A percentile compares a stretch with the other conserved stretches of the same genome.
Evolutionary conservation across 2,329 filamentous ascomycete genomes (phyloP).

Genomic region (Colletotrichum sp.): DNA sequence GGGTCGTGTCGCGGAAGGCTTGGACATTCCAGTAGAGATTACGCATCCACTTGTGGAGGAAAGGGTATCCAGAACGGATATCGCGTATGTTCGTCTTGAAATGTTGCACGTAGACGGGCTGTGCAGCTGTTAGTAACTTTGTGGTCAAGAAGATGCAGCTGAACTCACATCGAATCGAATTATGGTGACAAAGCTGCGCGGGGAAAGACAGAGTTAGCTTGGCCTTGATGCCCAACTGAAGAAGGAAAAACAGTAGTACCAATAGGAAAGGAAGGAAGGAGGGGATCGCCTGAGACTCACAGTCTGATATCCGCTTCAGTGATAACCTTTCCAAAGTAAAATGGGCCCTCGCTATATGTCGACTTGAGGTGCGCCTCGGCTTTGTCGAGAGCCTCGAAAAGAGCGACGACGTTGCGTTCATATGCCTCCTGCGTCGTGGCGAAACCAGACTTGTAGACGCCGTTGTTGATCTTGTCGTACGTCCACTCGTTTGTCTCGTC

Average conservation of each 20-base stretch:
- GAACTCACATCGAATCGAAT: constrained; percentile 68
- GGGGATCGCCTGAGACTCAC: constrained; percentile 37
- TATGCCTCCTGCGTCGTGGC: constrained; percentile 85
- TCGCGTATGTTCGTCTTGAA: constrained; percentile 89
- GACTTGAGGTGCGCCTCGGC: constrained; percentile 71
- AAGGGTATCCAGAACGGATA: constrained; percentile 83
- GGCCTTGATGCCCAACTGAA: not conserved
- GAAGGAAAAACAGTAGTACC: not conserved
- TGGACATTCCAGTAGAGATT: constrained; percentile 83
- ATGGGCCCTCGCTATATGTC: constrained; percentile 58
- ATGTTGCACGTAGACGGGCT: constrained; percentile 82
- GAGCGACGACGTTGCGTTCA: constrained; percentile 69
- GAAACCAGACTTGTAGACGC: constrained; percentile 80
- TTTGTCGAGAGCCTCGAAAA: constrained; percentile 80
- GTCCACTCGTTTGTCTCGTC: constrained; percentile 83
- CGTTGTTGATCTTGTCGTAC: constrained; percentile 76
- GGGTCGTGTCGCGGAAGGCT: constrained; percentile 81
- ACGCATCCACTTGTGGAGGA: constrained; percentile 80
- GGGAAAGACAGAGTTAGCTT: not conserved
- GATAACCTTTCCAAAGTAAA: constrained; percentile 74
- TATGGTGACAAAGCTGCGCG: constrained; percentile 66
- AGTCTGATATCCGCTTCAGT: constrained; percentile 86
- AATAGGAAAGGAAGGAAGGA: not conserved
- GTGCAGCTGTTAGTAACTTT: not conserved
- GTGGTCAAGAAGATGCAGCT: not conserved